Base-by-base conservation (phyloP, 1,139 yeast species). In the Suhomyces bokatorum region DNA sequence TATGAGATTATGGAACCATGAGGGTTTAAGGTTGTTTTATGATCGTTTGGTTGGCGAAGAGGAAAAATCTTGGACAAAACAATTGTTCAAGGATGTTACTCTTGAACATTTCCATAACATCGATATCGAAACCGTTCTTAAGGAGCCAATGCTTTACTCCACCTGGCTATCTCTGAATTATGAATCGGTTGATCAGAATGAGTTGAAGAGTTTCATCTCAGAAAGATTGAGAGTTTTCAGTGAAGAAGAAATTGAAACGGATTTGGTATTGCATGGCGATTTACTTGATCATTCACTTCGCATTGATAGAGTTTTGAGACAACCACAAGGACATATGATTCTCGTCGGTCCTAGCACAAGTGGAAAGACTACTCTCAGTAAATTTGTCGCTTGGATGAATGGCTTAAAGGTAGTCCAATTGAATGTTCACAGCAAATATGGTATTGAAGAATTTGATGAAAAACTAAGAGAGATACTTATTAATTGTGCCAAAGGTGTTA, bases 341-440 rank as follows among this genome's bases (percentile, higher is more conserved):
- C 62, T 93, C 39, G 87, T 88, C n/a, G 99, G 98, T 0, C 81
- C 88, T 2, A 78, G 89, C 48, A 80, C 95, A 1, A 80, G 91
- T 54, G 98, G 98, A 1, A 88, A 87, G 62, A 77, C 88, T 0
- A 85, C 95, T 0, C 58, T 90, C 37, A 74, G 88, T 0, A 78
- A 83, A 49, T 91, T 93, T 71, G 97, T 88, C 4, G 82, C 96
- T 0, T 93, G 98, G 98, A 80, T 90, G 69, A 87, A 87, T 59
- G 97, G 97, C 0, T 62, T 88, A 20, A 77, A 73, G 35, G 73
- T 82, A 0, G 67, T 75, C 17, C 89, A 83, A 53, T 72, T 93
- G 33, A 71, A 69, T 35, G 85, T 87, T 0, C 73, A 78, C 29
- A 63, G 79, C 13, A 70, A 69, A 15, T 90, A 81, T 57, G 64